Evolutionary conservation across 1,284 basidiomycete species (phyloP), one percentile per base, ranked within the genome.

Genomic region (Ceraceosorus guamensis): DNA sequence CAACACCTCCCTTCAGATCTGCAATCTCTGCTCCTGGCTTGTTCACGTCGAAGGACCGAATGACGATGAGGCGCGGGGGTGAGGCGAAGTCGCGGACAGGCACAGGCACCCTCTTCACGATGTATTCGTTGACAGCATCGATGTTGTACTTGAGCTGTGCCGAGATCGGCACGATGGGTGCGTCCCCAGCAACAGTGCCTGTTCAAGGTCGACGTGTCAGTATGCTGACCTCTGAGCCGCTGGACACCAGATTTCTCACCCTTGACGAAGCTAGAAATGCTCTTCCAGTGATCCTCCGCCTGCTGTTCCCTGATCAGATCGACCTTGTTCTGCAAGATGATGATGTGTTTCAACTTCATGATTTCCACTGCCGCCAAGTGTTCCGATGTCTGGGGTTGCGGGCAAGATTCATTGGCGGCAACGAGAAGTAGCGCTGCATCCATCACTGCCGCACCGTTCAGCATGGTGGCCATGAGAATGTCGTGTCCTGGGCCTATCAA

Each of bases 11-110:
- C 79, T 95, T 93, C 59, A 98, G 83, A 61, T 98, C 93, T 68
- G 95, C 88, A 7, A 98, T 91, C 76, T 93, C 90, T 5, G 92
- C 85, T 76, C 93, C 93, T 10, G 93, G 93, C 80, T 96, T 97
- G 84, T 98, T 98, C 77, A 98, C 93, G 78, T 98, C 95, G 79
- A 98, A 98, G n/a, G 92, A 97, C 71, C 91, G 90, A 77, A 98
- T 98, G 76, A 98, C 92, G 71, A 98, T 97, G 66, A 98, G 85
- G 49, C 87, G 85, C 0, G 93, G 91, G 65, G 89, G 85, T 46
- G 91, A 87, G 41, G 85, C 83, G 78, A 98, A 98, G 81, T 98
- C 88, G 62, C 93, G 88, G 41, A 87, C 80, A 43, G 93, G 93
- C 48, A 97, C 88, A 8, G 93, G 90, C 68, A 98, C 96, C 58